phyloP scores from a whole-genome alignment of 1,139 yeast genomes.

The Sugiyamaella xylanicola region DNA sequence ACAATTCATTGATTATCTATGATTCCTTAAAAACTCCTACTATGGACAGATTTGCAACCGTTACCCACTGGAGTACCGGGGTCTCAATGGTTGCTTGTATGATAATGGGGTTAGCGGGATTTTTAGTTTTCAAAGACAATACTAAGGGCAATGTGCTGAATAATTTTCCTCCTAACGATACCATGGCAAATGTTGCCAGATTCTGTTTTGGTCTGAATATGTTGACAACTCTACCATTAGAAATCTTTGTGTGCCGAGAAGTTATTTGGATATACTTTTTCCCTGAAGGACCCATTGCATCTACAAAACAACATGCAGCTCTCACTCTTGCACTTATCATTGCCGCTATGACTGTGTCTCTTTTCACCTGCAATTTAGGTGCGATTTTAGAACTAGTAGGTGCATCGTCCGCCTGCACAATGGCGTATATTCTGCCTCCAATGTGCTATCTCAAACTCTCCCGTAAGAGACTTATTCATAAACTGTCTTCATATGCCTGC shows the following conservation, averaged over 20 bases:
- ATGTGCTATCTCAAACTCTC: conserved; percentile 72
- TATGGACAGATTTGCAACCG: conserved; percentile 65
- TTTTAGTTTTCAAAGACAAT: conserved; percentile 68
- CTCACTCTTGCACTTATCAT: conserved; percentile 69
- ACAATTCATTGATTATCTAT: conserved; percentile 85
- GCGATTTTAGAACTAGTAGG: conserved; percentile 88
- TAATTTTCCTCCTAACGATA: conserved; percentile 77
- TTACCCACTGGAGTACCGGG: conserved; percentile 83
- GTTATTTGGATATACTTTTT: conserved; percentile 68
- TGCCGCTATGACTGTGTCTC: conserved; percentile 71
- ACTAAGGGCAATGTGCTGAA: conserved; percentile 87
- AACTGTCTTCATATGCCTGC: conserved; percentile 61
- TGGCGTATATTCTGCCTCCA: conserved; percentile 93
- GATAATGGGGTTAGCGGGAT: conserved; percentile 79
- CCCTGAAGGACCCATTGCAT: conserved; percentile 33
- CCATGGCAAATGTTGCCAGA: conserved; percentile 74
- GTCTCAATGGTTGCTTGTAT: conserved; percentile 81
- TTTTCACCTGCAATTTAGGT: conserved; percentile 85
- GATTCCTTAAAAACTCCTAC: conserved; percentile 80
- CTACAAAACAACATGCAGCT: conserved; percentile 51
- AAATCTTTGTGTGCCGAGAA: conserved; percentile 86
- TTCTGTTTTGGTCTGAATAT: conserved; percentile 91
- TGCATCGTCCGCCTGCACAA: conserved; percentile 86
- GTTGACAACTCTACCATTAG: conserved; percentile 92
- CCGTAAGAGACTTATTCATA: conserved; percentile 50